Conservation (phyloP, 352 stramenopile genomes). For the Phytophthora crassamura region DNA sequence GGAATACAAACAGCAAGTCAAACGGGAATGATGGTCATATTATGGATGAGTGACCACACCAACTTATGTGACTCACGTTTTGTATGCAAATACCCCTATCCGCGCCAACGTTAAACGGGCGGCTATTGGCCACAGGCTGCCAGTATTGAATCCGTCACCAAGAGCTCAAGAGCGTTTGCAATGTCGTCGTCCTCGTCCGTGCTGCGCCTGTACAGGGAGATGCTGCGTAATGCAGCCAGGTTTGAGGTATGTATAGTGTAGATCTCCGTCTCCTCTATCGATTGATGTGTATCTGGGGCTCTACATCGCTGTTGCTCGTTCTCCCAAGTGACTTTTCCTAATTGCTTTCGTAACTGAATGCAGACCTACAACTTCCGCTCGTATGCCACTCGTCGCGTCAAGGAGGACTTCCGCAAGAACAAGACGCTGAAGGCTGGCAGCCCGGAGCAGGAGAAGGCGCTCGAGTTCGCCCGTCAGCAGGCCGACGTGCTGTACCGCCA, state of each 20-base stretch:
- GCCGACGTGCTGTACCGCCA: conserved; percentile 66
- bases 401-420: conserved; percentile 81
- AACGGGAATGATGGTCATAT: too few relatives aligned
- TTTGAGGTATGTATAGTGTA: conserved; percentile 51
- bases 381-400: conserved; percentile 70
- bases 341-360: conserved; percentile 4
- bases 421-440: conserved; percentile 51
- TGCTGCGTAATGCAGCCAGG: conserved; percentile 60
- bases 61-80: too few relatives aligned
- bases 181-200: conserved; percentile 52
- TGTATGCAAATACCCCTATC: too few relatives aligned
- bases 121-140: conserved; percentile 8
- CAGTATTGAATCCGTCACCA: conserved; percentile 16
- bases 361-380: conserved; percentile 82
- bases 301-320: not conserved
- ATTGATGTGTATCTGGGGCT: not conserved
- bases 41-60: too few relatives aligned
- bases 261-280: not conserved
- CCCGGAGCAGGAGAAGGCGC: conserved; percentile 56
- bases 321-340: conserved; percentile 9
- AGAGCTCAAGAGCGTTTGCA: not conserved
- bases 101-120: not conserved
- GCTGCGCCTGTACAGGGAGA: conserved; percentile 60
- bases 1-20: not conserved
- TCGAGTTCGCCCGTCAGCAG: conserved; percentile 55